Evolutionary conservation across 352 stramenopile species (phyloP).

Genomic region (Phytophthora macrochlamydospora): DNA sequence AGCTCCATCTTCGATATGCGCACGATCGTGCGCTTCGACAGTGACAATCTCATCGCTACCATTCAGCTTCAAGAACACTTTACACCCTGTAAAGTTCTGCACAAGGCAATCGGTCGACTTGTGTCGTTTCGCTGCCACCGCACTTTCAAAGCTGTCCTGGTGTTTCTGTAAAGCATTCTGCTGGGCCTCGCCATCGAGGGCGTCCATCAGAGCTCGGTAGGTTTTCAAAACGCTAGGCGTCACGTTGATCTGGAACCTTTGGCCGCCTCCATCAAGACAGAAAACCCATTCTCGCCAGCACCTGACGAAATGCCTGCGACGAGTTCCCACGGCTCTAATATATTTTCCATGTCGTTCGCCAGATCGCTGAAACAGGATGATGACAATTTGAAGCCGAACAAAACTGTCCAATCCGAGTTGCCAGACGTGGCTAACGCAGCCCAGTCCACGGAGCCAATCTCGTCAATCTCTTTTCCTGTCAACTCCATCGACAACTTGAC

Average conservation of each 20-base stretch:
- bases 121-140: constrained; percentile 39
- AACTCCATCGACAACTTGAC: constrained; percentile 68
- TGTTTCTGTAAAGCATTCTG: constrained; percentile 66
- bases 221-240: constrained; percentile 75
- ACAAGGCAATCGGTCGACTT: constrained; percentile 62
- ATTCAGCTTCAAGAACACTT: constrained; percentile 55
- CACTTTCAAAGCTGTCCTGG: constrained; percentile 58
- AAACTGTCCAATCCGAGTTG: constrained; percentile 61
- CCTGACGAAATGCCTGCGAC: constrained; percentile 56
- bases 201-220: constrained; percentile 79
- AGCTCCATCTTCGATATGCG: constrained; percentile 46
- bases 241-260: constrained; percentile 83
- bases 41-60: constrained; percentile 47
- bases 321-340: constrained; percentile 77
- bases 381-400: constrained; percentile 71
- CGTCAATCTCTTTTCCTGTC: constrained; percentile 58
- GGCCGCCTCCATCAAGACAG: constrained; percentile 62
- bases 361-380: constrained; percentile 76
- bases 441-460: constrained; percentile 58
- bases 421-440: constrained; percentile 49
- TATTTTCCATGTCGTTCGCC: constrained; percentile 72
- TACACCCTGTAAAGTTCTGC: constrained; percentile 76
- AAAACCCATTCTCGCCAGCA: constrained; percentile 65
- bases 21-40: constrained; percentile 53
- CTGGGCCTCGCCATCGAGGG: constrained; percentile 68